Percentiles rank a stretch among this genome's conserved stretches.
These are phyloP conservation scores for Nitzschia sp. DNA, from an alignment of 108 stramenopile genomes.

Conservation along the genomic window DNA sequence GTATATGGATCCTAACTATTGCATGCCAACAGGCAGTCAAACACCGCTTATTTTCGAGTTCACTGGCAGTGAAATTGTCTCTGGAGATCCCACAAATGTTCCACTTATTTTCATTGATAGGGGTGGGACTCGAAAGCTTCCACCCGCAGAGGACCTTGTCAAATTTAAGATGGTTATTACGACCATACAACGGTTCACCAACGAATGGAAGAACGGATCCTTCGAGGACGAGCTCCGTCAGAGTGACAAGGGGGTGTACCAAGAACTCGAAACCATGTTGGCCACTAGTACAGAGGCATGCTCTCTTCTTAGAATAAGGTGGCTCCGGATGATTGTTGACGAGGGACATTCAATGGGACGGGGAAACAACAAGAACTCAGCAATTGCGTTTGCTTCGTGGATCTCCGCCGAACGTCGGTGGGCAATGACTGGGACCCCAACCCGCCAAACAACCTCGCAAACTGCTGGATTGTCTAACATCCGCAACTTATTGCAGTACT, in stretches of 20 bases:
- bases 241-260: not conserved
- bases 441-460: conserved; percentile 55
- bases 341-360: conserved; percentile 85
- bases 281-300: conserved; percentile 37
- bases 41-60: conserved; percentile 34
- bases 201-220: conserved; percentile 79
- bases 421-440: conserved; percentile 89
- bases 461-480: conserved; percentile 48
- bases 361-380: conserved; percentile 49
- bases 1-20: conserved; percentile 59
- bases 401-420: conserved; percentile 67
- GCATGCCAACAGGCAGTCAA: conserved; percentile 16
- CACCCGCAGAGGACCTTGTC: conserved; percentile 55
- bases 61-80: conserved; percentile 9
- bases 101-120: conserved; percentile 71
- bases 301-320: conserved; percentile 72
- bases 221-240: conserved; percentile 63
- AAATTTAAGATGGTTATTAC: conserved; percentile 71
- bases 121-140: conserved; percentile 51
- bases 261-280: not conserved
- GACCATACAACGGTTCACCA: conserved; percentile 60
- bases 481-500: conserved; percentile 55
- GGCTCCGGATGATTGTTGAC: conserved; percentile 77
- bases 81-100: conserved; percentile 35
- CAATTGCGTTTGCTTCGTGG: conserved; percentile 78